Evolutionary conservation across 2,329 filamentous ascomycete species (phyloP).

Genomic region (Periglandula ipomoeae): DNA sequence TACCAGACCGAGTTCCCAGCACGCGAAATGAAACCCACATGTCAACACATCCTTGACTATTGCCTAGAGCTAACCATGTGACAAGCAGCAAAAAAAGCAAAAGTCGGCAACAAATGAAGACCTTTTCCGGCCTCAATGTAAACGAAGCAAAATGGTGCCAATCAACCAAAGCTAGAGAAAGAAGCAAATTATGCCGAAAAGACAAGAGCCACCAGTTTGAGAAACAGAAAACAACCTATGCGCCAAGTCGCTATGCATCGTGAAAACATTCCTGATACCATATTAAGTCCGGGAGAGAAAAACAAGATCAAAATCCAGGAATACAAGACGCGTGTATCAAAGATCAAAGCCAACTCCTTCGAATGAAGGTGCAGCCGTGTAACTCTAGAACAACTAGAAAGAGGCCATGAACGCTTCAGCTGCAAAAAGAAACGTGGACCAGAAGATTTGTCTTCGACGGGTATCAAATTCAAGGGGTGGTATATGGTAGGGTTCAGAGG

Average conservation of each 20-base stretch:
- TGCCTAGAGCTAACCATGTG: too few relatives aligned
- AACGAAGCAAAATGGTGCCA: neutral
- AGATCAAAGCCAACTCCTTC: too few relatives aligned
- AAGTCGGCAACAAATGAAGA: too few relatives aligned
- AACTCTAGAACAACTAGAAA: neutral
- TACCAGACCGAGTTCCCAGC: neutral
- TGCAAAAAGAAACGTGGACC: neutral
- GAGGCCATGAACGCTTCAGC: neutral
- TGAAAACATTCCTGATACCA: conserved; percentile 15
- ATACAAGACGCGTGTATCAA: neutral
- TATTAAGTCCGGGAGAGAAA: conserved; percentile 11
- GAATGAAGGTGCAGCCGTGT: neutral
- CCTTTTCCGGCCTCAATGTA: too few relatives aligned
- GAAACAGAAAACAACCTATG: conserved; percentile 15
- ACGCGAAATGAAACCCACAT: neutral
- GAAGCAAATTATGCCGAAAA: too few relatives aligned
- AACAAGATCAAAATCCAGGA: neutral
- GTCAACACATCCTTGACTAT: neutral
- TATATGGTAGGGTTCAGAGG: neutral
- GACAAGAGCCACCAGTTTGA: conserved; percentile 1
- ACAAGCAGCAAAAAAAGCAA: too few relatives aligned
- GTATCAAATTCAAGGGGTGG: conserved; percentile 6
- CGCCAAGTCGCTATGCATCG: conserved; percentile 33
- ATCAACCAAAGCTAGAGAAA: neutral
- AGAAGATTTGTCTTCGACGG: neutral